A percentile compares a stretch with the other conserved stretches of the same genome.
phyloP scores from a whole-genome alignment of 208 protist species.

The Wallacemonas sp. region DNA sequence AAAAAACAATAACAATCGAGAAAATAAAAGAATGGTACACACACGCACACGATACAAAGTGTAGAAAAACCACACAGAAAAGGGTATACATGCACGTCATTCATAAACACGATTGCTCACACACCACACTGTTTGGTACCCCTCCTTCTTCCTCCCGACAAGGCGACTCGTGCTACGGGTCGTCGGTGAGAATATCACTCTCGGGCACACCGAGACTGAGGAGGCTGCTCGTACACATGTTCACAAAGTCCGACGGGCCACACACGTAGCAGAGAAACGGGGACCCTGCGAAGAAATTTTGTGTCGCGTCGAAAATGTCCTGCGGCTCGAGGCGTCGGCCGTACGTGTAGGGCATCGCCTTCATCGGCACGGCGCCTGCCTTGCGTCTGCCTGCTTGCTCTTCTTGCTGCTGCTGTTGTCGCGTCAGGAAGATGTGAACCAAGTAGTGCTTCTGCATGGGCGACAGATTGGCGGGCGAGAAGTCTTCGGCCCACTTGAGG shows the following conservation, averaged over 20 bases:
- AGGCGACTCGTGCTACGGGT: slow-evolving; percentile 25
- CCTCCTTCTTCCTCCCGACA: not conserved
- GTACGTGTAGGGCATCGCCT: slow-evolving; percentile 24
- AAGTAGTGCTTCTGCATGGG: slow-evolving; percentile 10
- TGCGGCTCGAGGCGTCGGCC: slow-evolving; percentile 28
- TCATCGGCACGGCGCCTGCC: not conserved
- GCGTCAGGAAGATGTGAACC: slow-evolving; percentile 38
- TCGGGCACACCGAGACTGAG: slow-evolving; percentile 51
- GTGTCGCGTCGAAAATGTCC: slow-evolving; percentile 41
- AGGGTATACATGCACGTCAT: too few species aligned
- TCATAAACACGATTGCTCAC: too few species aligned
- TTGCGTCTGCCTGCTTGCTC: not conserved
- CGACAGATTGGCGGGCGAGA: slow-evolving; percentile 4
- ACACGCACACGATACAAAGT: not conserved
- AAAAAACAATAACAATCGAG: not conserved
- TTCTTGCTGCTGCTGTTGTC: too few species aligned
- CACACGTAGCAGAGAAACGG: slow-evolving; percentile 69
- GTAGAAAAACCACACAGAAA: not conserved
- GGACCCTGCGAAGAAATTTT: slow-evolving; percentile 34
- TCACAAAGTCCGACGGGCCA: slow-evolving; percentile 61
- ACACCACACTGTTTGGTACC: not conserved
- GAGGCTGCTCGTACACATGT: slow-evolving; percentile 37
- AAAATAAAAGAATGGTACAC: not conserved
- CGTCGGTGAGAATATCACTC: slow-evolving; percentile 64
- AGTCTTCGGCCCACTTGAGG: slow-evolving; percentile 29